Base-by-base conservation (phyloP, 1,284 basidiomycete species). In the Ganoderma multipileum region DNA sequence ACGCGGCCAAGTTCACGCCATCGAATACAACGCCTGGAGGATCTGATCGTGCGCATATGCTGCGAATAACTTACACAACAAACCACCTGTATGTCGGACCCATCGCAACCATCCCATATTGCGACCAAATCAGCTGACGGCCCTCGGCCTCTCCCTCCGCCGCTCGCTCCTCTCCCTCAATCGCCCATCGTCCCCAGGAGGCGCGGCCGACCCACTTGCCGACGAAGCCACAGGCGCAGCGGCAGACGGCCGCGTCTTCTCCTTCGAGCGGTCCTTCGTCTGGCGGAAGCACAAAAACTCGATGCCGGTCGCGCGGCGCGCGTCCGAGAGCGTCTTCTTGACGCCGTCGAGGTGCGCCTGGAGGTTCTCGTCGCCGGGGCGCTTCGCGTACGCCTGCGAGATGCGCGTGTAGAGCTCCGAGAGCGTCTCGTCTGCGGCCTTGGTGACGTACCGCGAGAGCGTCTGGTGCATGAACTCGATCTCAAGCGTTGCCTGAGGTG, bases 401-500 rank as follows among this genome's bases (percentile, higher is more conserved):
- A 99, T 98, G 75, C 93, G 95, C 77, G 93, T 94, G 83, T 99
- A 99, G 44, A 99, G 87, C 68, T 96, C 91, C 54, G 95, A 94
- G 33, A 99, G 86, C 57, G 90, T 93, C 76, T 89, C 88, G 64
- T 94, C 93, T 5, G 97, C 95, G 5, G 86, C 78, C 0, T 91
- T 84, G 3, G 94, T 94, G 58, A 99, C 93, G 79, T 97, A 97
- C 70, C 92, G 91, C 38, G 92, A 89, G 50, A 99, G 85, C 6
- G 95, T 97, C 82, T 99, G 97, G 80, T 99, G 97, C 82, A 99
- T 90, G 82, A 99, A 99, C 81, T 99, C 98, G 74, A 99, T 98
- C 81, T 99, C 98, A 38, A 99, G 89, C 2, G 98, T 99, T 2
- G 98, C 97, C 93, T 98, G 44, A 11, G n/a, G 33, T 59, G 8